Conservation (phyloP, 2,329 filamentous ascomycete genomes). For the Aspergillus neotritici region DNA sequence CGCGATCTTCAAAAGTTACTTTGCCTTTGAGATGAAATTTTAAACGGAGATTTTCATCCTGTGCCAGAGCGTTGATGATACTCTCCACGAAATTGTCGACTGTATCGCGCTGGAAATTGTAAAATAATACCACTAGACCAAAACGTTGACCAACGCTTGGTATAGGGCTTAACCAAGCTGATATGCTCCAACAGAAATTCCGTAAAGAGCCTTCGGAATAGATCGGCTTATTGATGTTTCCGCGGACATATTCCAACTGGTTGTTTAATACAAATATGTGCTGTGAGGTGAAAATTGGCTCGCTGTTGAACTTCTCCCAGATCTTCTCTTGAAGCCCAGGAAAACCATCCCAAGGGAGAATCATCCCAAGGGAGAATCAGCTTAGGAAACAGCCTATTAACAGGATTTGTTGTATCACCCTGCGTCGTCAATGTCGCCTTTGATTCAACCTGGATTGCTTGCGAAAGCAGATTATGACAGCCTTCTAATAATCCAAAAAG, state of each 20-base stretch:
- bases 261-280: slow-evolving; percentile 14
- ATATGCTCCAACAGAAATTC: too few relatives aligned
- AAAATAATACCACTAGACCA: too few relatives aligned
- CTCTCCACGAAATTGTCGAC: slow-evolving; percentile 22
- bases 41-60: too few relatives aligned
- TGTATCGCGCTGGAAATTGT: slow-evolving; percentile 21
- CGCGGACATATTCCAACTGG: slow-evolving; percentile 13
- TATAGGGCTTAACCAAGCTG: too few relatives aligned
- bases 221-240: slow-evolving; percentile 15
- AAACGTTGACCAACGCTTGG: too few relatives aligned
- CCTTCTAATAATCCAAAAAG: too few relatives aligned
- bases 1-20: too few relatives aligned
- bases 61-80: too few relatives aligned
- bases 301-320: slow-evolving; percentile 17
- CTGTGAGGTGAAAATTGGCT: slow-evolving; percentile 10
- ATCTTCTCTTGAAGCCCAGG: slow-evolving; percentile 19
- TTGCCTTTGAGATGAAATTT: too few relatives aligned
- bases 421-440: slow-evolving; percentile 19
- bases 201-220: slow-evolving; percentile 18
- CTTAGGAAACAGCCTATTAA: slow-evolving; percentile 16
- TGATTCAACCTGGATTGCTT: slow-evolving; percentile 19
- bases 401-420: slow-evolving; percentile 17
- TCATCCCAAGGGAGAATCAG: slow-evolving; percentile 18
- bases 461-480: slow-evolving; percentile 18
- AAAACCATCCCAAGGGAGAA: too few relatives aligned